Base-by-base conservation (phyloP, 2,329 filamentous ascomycete genomes). In the Calonectria hongkongensis region DNA sequence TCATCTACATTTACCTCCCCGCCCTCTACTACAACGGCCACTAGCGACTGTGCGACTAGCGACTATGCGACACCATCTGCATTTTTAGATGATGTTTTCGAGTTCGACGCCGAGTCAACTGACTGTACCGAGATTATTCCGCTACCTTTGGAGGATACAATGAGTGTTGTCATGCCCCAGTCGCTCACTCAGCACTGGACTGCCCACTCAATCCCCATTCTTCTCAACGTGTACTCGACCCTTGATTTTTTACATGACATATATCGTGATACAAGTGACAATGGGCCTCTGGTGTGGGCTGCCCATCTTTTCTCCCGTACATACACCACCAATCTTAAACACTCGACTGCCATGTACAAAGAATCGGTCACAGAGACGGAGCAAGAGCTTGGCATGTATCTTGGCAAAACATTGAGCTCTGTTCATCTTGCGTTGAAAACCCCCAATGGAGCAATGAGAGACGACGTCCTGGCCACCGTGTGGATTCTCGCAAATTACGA, bases 401-500 rank as follows among this genome's bases (percentile, higher is more conserved):
- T 86, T 39, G 83, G 84, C 6, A 84, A 82, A 73, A 83, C 84
- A 0, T 72, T 86, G 51, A 80, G 76, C n/a, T 79, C 83, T 3
- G 81, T 89, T 21, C 80, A 84, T 47, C 77, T 82, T 8, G 86
- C 86, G 8, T 75, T 86, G 18, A 79, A 74, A 8, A 76, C 81
- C 12, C 76, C 79, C 5, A 73, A 75, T 8, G 81, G 82, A 7
- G 74, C 80, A 5, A 39, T 79, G 48, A 72, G 85, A 68, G 79
- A 84, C 27, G 82, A 86, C 67, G 79, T 85, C 25, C 81, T 86
- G 18, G 82, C 82, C 18, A 84, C 85, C 3, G 82, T 86, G 3
- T 86, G 85, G 85, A 80, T 86, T 41, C 75, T 86, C 25, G 74
- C 83, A 48, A 85, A 84, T 71, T 85, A 86, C 58, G 85, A 86